These are phyloP conservation scores for Arthrobotrys entomopaga DNA, from an alignment of 2,329 filamentous ascomycete genomes.

Conservation along the genomic window DNA sequence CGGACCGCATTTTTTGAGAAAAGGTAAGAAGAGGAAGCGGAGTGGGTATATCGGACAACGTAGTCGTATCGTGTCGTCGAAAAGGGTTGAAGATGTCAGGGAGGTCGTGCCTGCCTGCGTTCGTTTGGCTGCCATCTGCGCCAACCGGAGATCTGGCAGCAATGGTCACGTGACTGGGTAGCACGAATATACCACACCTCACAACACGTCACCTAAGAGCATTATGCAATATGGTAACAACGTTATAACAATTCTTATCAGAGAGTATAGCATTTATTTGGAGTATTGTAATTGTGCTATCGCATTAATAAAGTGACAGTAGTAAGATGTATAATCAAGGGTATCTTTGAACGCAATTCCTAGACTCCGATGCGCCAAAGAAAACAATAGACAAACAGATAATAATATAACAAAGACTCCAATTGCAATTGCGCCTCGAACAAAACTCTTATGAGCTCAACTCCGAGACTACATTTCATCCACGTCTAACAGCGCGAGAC, in stretches of 20 bases:
- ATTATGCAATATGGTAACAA: too few species aligned
- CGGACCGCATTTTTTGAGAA: slow-evolving; percentile 38
- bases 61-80: slow-evolving; percentile 20
- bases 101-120: slow-evolving; percentile 16
- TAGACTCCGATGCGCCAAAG: slow-evolving; percentile 38
- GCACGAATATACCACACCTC: slow-evolving; percentile 11
- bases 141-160: slow-evolving; percentile 51
- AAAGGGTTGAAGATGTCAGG: slow-evolving; percentile 22
- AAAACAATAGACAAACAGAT: not conserved
- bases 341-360: slow-evolving; percentile 39
- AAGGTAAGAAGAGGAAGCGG: not conserved
- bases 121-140: slow-evolving; percentile 11
- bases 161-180: slow-evolving; percentile 41
- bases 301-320: slow-evolving; percentile 6
- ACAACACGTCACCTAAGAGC: slow-evolving; percentile 24
- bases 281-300: not conserved
- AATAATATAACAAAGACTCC: slow-evolving; percentile 3
- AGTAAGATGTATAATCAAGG: slow-evolving; percentile 10
- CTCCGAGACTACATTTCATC: too few species aligned
- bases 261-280: too few species aligned
- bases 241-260: too few species aligned
- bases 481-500: not conserved
- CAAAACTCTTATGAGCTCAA: not conserved
- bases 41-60: slow-evolving; percentile 9
- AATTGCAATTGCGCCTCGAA: too few species aligned